Evolutionary conservation across 768 basidiomycete genomes (phyloP).

Genomic region (Xerocomellus dryophilus): DNA sequence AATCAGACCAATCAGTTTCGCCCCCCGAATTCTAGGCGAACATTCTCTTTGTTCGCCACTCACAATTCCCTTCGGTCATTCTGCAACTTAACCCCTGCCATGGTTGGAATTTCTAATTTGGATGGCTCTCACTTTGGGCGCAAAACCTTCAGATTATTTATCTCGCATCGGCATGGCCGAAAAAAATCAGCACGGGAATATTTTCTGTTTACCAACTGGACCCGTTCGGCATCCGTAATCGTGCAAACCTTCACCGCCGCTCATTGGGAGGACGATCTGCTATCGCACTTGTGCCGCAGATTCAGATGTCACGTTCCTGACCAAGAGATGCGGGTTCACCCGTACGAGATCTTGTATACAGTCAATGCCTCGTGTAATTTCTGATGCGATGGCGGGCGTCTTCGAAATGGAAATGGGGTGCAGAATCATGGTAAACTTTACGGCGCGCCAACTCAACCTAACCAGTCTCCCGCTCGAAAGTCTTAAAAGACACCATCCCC

Average conservation of each 20-base stretch:
- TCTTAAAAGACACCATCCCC: conserved; percentile 4
- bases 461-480: neutral
- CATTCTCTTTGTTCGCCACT: neutral
- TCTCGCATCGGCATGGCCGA: conserved; percentile 2
- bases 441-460: conserved; percentile 14
- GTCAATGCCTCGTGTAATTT: conserved; percentile 23
- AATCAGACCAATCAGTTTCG: neutral
- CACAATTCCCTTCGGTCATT: conserved; percentile 8
- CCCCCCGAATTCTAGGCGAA: conserved; percentile 2
- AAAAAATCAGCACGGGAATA: neutral
- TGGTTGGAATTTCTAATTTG: conserved; percentile 3
- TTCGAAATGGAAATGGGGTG: conserved; percentile 19
- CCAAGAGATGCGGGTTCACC: neutral
- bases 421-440: conserved; percentile 11
- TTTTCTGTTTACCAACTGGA: neutral
- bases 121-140: neutral
- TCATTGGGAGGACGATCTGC: neutral
- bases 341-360: conserved; percentile 5
- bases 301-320: neutral
- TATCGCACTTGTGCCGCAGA: conserved; percentile 5
- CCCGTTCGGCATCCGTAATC: neutral
- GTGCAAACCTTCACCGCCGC: neutral
- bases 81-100: neutral
- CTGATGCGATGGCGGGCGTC: conserved; percentile 18
- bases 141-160: neutral